Evolutionary conservation across 2,329 filamentous ascomycete species (phyloP).

Genomic region (Aspergillus clavatus): DNA sequence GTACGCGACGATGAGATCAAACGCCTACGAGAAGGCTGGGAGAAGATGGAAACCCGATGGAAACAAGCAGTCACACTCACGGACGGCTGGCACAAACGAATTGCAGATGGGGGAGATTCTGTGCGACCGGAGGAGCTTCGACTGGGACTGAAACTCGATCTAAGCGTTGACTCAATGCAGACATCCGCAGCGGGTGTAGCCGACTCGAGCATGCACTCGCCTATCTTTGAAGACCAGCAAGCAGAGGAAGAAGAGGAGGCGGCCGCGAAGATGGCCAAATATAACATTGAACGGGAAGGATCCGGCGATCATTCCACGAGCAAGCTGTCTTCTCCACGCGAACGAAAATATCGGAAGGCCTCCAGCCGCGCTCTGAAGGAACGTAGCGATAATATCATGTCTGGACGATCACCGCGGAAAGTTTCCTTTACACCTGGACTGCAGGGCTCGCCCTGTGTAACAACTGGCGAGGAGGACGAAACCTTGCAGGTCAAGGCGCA

Average conservation of each 20-base stretch:
- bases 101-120: conserved; percentile 48
- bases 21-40: conserved; percentile 77
- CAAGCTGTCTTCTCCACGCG: conserved; percentile 3
- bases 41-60: conserved; percentile 90
- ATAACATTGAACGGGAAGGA: neutral
- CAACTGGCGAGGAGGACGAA: conserved; percentile 29
- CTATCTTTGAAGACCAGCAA: conserved; percentile 30
- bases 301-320: neutral
- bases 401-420: conserved; percentile 31
- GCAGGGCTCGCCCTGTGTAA: conserved; percentile 24
- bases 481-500: conserved; percentile 33
- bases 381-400: conserved; percentile 33
- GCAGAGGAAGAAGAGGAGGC: conserved; percentile 11
- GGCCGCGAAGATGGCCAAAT: neutral
- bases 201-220: conserved; percentile 24
- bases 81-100: conserved; percentile 82
- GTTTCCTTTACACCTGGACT: conserved; percentile 35
- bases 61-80: conserved; percentile 85
- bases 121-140: conserved; percentile 42
- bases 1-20: conserved; percentile 87
- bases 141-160: conserved; percentile 40
- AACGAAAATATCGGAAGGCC: conserved; percentile 12
- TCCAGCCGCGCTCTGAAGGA: conserved; percentile 32
- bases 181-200: conserved; percentile 14
- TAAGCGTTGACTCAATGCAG: conserved; percentile 25